phyloP scores from a whole-genome alignment of 2,329 filamentous ascomycete genomes.

The Penicillium sp. region DNA sequence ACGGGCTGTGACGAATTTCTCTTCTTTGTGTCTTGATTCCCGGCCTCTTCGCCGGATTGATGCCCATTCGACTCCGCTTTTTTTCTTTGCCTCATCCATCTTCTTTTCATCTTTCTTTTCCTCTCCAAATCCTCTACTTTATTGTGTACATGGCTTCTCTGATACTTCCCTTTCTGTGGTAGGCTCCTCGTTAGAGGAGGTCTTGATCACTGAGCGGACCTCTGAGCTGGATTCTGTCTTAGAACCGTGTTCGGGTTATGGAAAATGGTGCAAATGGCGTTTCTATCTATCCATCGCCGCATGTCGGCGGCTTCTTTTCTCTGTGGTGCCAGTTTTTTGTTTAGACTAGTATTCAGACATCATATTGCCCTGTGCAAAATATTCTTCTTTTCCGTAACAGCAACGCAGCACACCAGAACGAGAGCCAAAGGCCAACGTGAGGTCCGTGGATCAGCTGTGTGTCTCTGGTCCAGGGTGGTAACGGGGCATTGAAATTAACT shows the following conservation, averaged over 20 bases:
- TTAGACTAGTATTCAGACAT: conserved; percentile 37
- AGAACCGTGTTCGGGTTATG: conserved; percentile 47
- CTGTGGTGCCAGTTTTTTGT: conserved; percentile 32
- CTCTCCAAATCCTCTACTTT: conserved; percentile 15
- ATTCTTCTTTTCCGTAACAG: background rate
- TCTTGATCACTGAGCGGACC: conserved; percentile 33
- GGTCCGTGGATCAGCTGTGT: background rate
- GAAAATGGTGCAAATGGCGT: conserved; percentile 48
- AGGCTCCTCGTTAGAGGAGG: conserved; percentile 22
- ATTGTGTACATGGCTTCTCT: conserved; percentile 47
- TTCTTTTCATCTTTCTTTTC: conserved; percentile 20
- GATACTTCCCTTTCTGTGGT: conserved; percentile 38
- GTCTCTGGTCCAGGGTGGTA: background rate
- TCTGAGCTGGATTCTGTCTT: conserved; percentile 41
- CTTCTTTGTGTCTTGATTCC: conserved; percentile 33
- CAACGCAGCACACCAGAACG: background rate
- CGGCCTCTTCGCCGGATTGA: conserved; percentile 25
- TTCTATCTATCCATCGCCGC: conserved; percentile 35
- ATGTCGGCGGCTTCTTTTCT: conserved; percentile 33
- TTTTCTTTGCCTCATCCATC: conserved; percentile 23
- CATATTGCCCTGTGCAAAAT: conserved; percentile 26
- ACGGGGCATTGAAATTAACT: too few relatives aligned
- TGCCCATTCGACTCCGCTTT: conserved; percentile 25
- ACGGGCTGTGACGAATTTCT: conserved; percentile 38
- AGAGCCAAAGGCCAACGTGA: background rate